Conservation (phyloP, 2,329 filamentous ascomycete species). For the Pseudocercospora pini-densiflorae region DNA sequence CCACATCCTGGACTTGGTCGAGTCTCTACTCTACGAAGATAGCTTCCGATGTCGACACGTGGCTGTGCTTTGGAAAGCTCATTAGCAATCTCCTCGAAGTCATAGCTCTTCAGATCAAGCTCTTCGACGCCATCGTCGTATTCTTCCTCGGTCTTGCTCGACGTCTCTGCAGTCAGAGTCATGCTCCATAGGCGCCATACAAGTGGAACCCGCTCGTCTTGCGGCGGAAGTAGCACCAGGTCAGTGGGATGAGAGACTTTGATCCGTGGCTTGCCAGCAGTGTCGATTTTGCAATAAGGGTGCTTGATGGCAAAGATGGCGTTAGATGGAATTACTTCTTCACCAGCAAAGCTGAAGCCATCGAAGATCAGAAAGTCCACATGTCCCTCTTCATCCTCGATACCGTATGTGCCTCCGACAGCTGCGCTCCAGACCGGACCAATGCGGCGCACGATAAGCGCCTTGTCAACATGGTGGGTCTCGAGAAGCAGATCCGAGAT, state of each 20-base stretch:
- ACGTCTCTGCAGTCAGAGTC: background rate
- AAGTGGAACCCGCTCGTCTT: conserved; percentile 17
- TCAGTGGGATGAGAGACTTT: conserved; percentile 38
- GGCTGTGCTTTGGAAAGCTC: background rate
- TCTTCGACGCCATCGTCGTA: background rate
- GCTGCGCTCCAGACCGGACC: conserved; percentile 17
- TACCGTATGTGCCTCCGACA: conserved; percentile 20
- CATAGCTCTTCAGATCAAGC: background rate
- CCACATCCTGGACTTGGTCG: conserved; percentile 40
- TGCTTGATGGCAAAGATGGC: conserved; percentile 35
- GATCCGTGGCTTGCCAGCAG: conserved; percentile 22
- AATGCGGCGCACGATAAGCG: conserved; percentile 29
- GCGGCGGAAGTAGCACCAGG: conserved; percentile 24
- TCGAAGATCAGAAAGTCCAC: conserved; percentile 35
- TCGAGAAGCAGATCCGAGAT: conserved; percentile 30
- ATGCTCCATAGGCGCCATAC: background rate
- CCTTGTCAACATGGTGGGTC: conserved; percentile 29
- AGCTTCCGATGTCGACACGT: conserved; percentile 30
- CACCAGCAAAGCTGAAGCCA: conserved; percentile 19
- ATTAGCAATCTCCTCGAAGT: background rate
- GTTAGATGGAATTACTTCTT: conserved; percentile 20
- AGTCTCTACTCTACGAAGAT: conserved; percentile 21
- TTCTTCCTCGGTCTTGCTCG: background rate
- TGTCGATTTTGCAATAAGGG: conserved; percentile 32
- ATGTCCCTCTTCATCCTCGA: conserved; percentile 45